Evolutionary conservation across 1,284 basidiomycete genomes (phyloP).

Genomic region (Ustilago lituana): DNA sequence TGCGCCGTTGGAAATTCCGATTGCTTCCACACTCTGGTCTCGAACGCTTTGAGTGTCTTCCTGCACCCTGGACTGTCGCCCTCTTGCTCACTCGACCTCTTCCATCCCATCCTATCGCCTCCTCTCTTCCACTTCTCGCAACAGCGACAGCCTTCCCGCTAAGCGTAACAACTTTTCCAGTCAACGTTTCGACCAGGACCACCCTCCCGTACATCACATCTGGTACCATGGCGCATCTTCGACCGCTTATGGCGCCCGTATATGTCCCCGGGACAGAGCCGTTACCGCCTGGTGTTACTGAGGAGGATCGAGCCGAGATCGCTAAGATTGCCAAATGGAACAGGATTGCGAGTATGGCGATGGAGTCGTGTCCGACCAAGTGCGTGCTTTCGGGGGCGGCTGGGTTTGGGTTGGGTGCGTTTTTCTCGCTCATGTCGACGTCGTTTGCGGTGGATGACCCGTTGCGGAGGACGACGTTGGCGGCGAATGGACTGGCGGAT

Average conservation of each 20-base stretch:
- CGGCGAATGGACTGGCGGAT: slow-evolving; percentile 28
- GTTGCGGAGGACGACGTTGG: slow-evolving; percentile 52
- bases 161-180: too few relatives aligned
- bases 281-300: slow-evolving; percentile 80
- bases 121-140: too few relatives aligned
- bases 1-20: slow-evolving; percentile 17
- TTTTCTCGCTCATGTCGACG: slow-evolving; percentile 94
- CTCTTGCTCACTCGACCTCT: background rate
- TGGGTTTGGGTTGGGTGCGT: slow-evolving; percentile 92
- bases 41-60: too few relatives aligned
- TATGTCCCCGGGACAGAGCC: slow-evolving; percentile 70
- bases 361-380: slow-evolving; percentile 87
- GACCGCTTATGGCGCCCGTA: slow-evolving; percentile 53
- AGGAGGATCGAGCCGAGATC: slow-evolving; percentile 78
- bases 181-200: too few relatives aligned
- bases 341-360: slow-evolving; percentile 75
- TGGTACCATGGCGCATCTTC: slow-evolving; percentile 36
- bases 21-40: background rate
- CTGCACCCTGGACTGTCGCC: slow-evolving; percentile 2
- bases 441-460: slow-evolving; percentile 97
- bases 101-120: background rate
- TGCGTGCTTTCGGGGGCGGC: slow-evolving; percentile 76
- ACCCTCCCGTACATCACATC: too few relatives aligned
- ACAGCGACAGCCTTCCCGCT: too few relatives aligned
- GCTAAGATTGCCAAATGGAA: slow-evolving; percentile 80